Conservation (phyloP, 129 eudicot species). For the Flaveria robusta region DNA sequence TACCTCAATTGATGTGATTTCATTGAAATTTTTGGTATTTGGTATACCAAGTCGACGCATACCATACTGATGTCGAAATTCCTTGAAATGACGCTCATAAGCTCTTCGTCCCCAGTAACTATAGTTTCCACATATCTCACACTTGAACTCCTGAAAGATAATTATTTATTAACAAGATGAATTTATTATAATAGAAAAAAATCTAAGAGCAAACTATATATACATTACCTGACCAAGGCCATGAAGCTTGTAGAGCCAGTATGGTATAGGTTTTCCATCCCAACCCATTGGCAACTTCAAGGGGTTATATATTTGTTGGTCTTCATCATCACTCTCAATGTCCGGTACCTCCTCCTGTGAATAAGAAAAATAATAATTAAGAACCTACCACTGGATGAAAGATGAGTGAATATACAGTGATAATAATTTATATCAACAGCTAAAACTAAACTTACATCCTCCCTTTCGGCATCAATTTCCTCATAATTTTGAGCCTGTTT, state of each 20-base stretch:
- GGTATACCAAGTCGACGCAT: conserved; percentile 99
- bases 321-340: conserved; percentile 96
- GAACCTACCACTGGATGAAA: not conserved
- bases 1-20: conserved; percentile 93
- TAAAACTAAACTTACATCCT: conserved; percentile 56
- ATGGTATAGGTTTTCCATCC: conserved; percentile 99
- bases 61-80: conserved; percentile 96
- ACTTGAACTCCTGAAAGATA: conserved; percentile 81
- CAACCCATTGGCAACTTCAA: conserved; percentile 97
- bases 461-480: conserved; percentile 88
- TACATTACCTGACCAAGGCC: conserved; percentile 47
- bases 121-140: conserved; percentile 97
- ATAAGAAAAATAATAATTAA: not conserved
- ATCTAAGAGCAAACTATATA: not conserved
- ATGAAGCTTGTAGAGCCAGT: conserved; percentile 98
- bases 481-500: conserved; percentile 89
- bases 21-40: conserved; percentile 93
- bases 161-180: not conserved
- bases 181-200: not conserved
- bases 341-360: conserved; percentile 86
- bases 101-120: conserved; percentile 99
- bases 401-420: not conserved
- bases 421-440: not conserved
- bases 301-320: conserved; percentile 86
- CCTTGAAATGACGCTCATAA: conserved; percentile 97